Evolutionary conservation across 306 rosid species (phyloP), one percentile per base, ranked within the genome.

Genomic region (Mucuna pruriens): DNA sequence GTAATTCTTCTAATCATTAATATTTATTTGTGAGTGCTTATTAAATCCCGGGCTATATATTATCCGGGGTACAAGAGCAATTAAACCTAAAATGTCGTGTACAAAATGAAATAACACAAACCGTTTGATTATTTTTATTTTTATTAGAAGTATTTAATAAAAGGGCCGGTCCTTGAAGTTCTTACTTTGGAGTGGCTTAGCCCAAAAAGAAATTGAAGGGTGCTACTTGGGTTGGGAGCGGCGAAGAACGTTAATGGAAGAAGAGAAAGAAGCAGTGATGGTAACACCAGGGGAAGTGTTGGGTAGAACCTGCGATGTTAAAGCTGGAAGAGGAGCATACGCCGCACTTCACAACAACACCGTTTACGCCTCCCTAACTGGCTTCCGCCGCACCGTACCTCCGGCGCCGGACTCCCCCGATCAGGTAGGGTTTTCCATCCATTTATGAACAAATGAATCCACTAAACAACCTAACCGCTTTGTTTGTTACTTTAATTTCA

Each of bases 251-350:
- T 25, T 39, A 64, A 85, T 90, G 94, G 72, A 71, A 49, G 91
- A 84, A 71, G 86, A 60, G 54, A 85, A 73, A 20, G 90, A 34
- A 65, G 55, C 38, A 20, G 80, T 17, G 69, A 45, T 87, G 89
- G 99, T 95, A 25, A 93, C 96, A 6, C 98, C 99, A 0, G 96
- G 99, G 0, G 97, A 95, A 77, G 83, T 87, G 4, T 79, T 95
- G 19, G 99, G 99, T 6, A 86, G 70, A 82, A 87, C 81, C 11
- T 74, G 62, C 0, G 94, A 89, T 3, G 72, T 93, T 5, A 93
- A 80, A 77, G 80, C 98, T 0, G 98, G 98, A 19, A 90, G 73
- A 83, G 98, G 97, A 39, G 83, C 97, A 19, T 94, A 94, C 80
- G 86, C 87, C n/a, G 83, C 92, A n/a, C 72, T 72, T 33, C 89